phyloP scores from a whole-genome alignment of 805 yeast genomes.

The Candida glaebosa region DNA sequence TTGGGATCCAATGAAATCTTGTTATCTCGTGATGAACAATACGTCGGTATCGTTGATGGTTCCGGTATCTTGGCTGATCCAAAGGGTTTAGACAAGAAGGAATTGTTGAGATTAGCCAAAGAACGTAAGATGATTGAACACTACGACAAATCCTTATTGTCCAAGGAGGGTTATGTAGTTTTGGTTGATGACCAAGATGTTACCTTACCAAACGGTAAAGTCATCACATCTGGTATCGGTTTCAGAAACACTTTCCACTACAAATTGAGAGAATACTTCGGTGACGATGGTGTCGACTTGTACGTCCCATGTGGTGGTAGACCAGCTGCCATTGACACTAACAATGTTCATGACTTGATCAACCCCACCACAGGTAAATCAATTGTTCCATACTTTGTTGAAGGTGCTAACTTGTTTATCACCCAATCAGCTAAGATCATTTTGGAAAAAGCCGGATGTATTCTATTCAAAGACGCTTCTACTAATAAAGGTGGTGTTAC shows the following conservation, averaged over 20 bases:
- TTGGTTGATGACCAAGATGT: slow-evolving; percentile 82
- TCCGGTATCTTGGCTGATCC: slow-evolving; percentile 95
- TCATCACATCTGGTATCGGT: slow-evolving; percentile 77
- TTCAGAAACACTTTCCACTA: slow-evolving; percentile 92
- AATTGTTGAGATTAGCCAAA: slow-evolving; percentile 74
- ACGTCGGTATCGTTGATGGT: slow-evolving; percentile 90
- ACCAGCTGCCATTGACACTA: slow-evolving; percentile 91
- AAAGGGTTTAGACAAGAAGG: slow-evolving; percentile 77
- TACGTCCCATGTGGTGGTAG: slow-evolving; percentile 99
- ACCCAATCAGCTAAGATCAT: slow-evolving; percentile 90
- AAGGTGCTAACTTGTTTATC: slow-evolving; percentile 95
- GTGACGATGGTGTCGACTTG: slow-evolving; percentile 61
- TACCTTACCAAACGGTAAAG: slow-evolving; percentile 70
- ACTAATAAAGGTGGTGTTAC: slow-evolving; percentile 99
- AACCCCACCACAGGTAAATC: slow-evolving; percentile 74
- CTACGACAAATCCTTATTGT: slow-evolving; percentile 64
- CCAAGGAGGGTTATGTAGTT: slow-evolving; percentile 74
- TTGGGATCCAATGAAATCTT: slow-evolving; percentile 93
- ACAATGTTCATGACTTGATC: slow-evolving; percentile 69
- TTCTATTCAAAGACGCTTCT: slow-evolving; percentile 92
- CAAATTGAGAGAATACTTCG: slow-evolving; percentile 59
- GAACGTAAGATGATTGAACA: slow-evolving; percentile 69
- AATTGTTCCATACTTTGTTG: slow-evolving; percentile 83
- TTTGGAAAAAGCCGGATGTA: slow-evolving; percentile 81
- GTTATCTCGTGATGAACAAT: slow-evolving; percentile 76